These are phyloP conservation scores for Cyanodermella asteris DNA, from an alignment of 2,329 filamentous ascomycete genomes.

Conservation along the genomic window DNA sequence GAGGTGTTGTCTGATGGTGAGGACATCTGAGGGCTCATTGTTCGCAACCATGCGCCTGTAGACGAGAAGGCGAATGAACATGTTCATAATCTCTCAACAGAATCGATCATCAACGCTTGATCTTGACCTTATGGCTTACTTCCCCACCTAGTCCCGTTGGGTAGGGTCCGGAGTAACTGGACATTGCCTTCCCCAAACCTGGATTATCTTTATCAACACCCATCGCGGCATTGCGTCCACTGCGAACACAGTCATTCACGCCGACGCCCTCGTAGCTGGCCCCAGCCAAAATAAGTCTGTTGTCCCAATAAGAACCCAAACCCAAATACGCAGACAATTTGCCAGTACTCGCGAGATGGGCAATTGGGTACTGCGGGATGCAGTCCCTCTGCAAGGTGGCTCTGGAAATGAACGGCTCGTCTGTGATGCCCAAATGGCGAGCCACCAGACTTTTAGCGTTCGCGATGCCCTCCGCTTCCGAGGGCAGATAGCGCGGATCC, in stretches of 20 bases:
- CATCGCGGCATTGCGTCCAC: constrained; percentile 31
- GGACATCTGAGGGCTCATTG: no score
- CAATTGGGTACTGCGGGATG: constrained; percentile 77
- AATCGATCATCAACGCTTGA: no score
- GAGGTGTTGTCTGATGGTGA: no score
- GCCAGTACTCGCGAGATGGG: constrained; percentile 44
- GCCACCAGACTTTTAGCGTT: constrained; percentile 50
- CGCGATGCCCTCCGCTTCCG: constrained; percentile 39
- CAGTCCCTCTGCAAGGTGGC: constrained; percentile 46
- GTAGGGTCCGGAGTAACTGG: no score
- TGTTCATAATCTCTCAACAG: no score
- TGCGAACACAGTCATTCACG: constrained; percentile 32
- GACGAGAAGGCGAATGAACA: no score
- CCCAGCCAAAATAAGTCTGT: constrained; percentile 41
- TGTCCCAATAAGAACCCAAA: no score
- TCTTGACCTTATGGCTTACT: no score
- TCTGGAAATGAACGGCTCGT: constrained; percentile 36
- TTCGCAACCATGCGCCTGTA: no score
- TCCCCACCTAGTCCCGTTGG: no score
- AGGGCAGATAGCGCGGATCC: constrained; percentile 36
- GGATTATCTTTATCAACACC: no score
- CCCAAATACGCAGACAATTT: constrained; percentile 37
- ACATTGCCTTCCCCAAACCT: no score
- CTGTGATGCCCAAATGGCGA: constrained; percentile 52
- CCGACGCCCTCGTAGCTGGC: constrained; percentile 29